Evolutionary conservation across 2,329 filamentous ascomycete species (phyloP), one percentile per base, ranked within the genome.

Genomic region (Aureobasidium namibiae): DNA sequence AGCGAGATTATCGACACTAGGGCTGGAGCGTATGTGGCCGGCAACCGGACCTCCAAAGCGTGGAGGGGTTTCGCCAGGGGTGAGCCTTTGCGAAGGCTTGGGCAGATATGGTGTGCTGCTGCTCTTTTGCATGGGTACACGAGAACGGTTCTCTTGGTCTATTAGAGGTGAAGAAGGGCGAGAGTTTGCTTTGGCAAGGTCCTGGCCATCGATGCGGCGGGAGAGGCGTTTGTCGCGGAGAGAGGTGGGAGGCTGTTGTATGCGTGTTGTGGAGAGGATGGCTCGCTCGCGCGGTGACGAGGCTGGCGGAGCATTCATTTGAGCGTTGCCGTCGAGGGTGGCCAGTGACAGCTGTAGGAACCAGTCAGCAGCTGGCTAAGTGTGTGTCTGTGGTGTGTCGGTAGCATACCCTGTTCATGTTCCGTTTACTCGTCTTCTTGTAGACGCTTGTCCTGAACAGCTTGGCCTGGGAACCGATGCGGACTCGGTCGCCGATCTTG

Each of bases 401-500:
- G 7, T 14, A 7, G 74, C 81, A 75, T 79, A 95, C 92, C 78
- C 92, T 83, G 77, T 95, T 80, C 48, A 73, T 75, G 29, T 67
- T 90, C 62, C 90, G 84, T 76, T 90, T 91, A 74, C 76, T 78
- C 11, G 73, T 73, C 64, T 74, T 72, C 62, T 74, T 76, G 67
- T 76, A 78, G 56, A 78, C 76, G 62, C 72, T 75, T 63, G 74
- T 78, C 10, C 78, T 68, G 49, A 80, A 76, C 50, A 76, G 69
- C 67, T 80, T 79, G 29, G 76, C 77, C 61, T 79, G 76, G 2
- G 76, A 73, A 45, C 76, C 74, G 62, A 99, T 87, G 63, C 92
- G 89, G 36, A 99, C 92, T 57, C 94, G 86, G 73, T 99, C 94
- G 64, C 94, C 94, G 64, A 99, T 89, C 75, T 97, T 99, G 66